A percentile compares a stretch with the other conserved stretches of the same genome.
Evolutionary conservation across 1,139 yeast genomes (phyloP).

Genomic region (Scheffersomyces cryptocercus): DNA sequence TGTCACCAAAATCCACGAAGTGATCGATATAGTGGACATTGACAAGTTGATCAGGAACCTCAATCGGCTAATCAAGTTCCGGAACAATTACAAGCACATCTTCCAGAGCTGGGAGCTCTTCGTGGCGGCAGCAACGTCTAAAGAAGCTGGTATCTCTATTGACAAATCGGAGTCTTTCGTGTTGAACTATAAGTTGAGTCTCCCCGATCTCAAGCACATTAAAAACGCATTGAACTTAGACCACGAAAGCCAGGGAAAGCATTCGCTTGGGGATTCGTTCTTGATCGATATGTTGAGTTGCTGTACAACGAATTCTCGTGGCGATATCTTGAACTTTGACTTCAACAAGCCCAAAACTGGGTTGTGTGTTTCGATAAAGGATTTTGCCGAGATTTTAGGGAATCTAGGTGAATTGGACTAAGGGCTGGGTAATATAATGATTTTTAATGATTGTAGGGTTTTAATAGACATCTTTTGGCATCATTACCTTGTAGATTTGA

Average conservation of each 20-base stretch:
- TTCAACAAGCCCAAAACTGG: conserved; percentile 28
- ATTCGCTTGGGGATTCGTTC: conserved; percentile 30
- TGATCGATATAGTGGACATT: conserved; percentile 43
- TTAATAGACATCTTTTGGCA: too few species aligned
- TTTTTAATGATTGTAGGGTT: too few species aligned
- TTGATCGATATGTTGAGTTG: conserved; percentile 49
- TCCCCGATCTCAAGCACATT: conserved; percentile 35
- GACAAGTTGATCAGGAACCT: conserved; percentile 37
- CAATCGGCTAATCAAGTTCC: conserved; percentile 32
- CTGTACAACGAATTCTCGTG: conserved; percentile 29
- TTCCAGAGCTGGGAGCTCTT: conserved; percentile 38
- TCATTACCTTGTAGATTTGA: too few species aligned
- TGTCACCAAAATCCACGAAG: conserved; percentile 17
- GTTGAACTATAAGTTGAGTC: conserved; percentile 21
- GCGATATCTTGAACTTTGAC: conserved; percentile 33
- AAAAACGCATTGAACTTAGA: conserved; percentile 32
- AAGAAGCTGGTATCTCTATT: background rate
- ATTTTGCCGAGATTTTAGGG: conserved; percentile 47
- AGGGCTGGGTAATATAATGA: background rate
- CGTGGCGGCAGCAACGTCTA: conserved; percentile 21
- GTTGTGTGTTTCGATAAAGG: conserved; percentile 35
- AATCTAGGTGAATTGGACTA: conserved; percentile 38
- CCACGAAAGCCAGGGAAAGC: conserved; percentile 18
- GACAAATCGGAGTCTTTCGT: conserved; percentile 6
- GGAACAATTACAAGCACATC: conserved; percentile 34